Evolutionary conservation across 768 basidiomycete genomes (phyloP).

Genomic region (Boletus reticulatus): DNA sequence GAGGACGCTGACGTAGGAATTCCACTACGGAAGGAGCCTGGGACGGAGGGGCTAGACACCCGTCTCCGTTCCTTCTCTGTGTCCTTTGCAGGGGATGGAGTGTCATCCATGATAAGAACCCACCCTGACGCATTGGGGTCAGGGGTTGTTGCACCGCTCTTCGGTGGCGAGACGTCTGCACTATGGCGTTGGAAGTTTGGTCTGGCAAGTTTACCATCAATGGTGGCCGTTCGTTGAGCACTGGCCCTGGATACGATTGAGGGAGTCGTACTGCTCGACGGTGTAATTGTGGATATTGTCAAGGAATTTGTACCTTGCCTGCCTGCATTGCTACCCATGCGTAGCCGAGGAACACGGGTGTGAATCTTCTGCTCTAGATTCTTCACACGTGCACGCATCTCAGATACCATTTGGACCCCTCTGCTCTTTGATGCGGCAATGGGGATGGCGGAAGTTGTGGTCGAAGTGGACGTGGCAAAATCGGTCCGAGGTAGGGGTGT

Average conservation of each 20-base stretch:
- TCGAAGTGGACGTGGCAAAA: slow-evolving; percentile 38
- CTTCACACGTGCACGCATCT: slow-evolving; percentile 83
- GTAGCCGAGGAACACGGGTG: slow-evolving; percentile 79
- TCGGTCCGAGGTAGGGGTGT: slow-evolving; percentile 41
- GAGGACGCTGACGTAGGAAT: slow-evolving; percentile 46
- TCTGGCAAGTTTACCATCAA: slow-evolving; percentile 23
- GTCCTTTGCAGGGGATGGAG: slow-evolving; percentile 64
- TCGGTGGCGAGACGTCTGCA: slow-evolving; percentile 43
- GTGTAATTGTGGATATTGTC: slow-evolving; percentile 32
- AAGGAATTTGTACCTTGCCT: slow-evolving; percentile 43
- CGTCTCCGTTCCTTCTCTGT: slow-evolving; percentile 56
- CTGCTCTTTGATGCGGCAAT: slow-evolving; percentile 64
- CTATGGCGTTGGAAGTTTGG: slow-evolving; percentile 40
- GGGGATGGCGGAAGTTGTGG: slow-evolving; percentile 29
- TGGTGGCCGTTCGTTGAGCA: slow-evolving; percentile 15
- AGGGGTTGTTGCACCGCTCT: slow-evolving; percentile 38
- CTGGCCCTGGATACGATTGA: slow-evolving; percentile 26
- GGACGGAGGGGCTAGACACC: slow-evolving; percentile 59
- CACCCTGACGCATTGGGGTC: slow-evolving; percentile 71
- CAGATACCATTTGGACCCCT: slow-evolving; percentile 90
- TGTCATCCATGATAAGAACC: slow-evolving; percentile 90
- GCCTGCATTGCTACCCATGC: slow-evolving; percentile 74
- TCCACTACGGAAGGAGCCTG: slow-evolving; percentile 50
- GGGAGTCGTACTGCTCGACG: slow-evolving; percentile 37
- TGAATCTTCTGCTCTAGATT: slow-evolving; percentile 86